phyloP scores from a whole-genome alignment of 2,329 filamentous ascomycete genomes.

The Exophiala xenobiotica region DNA sequence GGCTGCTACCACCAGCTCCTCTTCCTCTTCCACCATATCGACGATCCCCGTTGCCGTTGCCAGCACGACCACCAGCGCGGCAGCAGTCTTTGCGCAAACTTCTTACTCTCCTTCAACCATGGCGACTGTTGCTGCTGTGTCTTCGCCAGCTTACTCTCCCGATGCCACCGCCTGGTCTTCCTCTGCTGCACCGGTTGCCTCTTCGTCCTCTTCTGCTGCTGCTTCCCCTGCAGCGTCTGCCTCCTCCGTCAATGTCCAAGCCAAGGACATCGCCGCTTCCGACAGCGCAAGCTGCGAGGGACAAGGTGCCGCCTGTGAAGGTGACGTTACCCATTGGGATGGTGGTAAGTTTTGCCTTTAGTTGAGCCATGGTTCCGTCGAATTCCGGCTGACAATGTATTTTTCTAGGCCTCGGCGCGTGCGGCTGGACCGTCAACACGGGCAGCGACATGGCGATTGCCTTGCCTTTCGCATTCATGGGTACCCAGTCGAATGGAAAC shows the following conservation, averaged over 20 bases:
- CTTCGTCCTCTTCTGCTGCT: constrained; percentile 4
- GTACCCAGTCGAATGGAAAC: constrained; percentile 63
- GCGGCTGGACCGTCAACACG: constrained; percentile 63
- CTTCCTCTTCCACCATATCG: too few relatives aligned
- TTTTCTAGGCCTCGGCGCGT: constrained; percentile 55
- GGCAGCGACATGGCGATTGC: constrained; percentile 64
- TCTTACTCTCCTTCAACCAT: constrained; percentile 14
- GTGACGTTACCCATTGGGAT: constrained; percentile 73
- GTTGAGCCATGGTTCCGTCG: not conserved
- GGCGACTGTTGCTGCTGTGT: constrained; percentile 15
- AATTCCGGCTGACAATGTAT: constrained; percentile 2
- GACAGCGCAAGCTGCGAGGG: constrained; percentile 33
- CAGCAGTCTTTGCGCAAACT: constrained; percentile 11
- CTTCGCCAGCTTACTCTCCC: constrained; percentile 1
- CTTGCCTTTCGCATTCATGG: constrained; percentile 65
- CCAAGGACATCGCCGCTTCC: constrained; percentile 11
- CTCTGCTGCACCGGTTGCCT: constrained; percentile 6
- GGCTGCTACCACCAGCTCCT: not conserved
- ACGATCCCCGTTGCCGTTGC: constrained; percentile 4
- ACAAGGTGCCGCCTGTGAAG: constrained; percentile 46
- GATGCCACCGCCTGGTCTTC: constrained; percentile 11
- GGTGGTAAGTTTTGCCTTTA: constrained; percentile 48
- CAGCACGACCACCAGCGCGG: constrained; percentile 5
- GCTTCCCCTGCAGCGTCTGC: constrained; percentile 15
- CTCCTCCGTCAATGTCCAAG: constrained; percentile 2